A percentile compares a stretch with the other conserved stretches of the same genome.
phyloP scores from a whole-genome alignment of 1,139 yeast genomes.

The Hanseniaspora uvarum region DNA sequence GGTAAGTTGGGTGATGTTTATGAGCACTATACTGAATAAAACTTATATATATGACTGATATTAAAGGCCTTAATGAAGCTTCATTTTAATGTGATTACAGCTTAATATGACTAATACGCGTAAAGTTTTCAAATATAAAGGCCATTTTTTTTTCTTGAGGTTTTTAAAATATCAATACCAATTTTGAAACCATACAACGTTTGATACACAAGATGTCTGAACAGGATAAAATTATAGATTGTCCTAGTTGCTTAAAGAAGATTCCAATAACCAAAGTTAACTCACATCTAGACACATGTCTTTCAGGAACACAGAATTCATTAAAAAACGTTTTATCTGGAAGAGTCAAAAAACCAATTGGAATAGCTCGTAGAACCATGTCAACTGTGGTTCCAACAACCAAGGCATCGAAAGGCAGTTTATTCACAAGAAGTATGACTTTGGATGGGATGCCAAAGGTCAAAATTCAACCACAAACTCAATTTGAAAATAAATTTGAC shows the following conservation, averaged over 20 bases:
- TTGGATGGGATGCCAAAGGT: constrained; percentile 10
- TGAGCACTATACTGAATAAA: constrained; percentile 30
- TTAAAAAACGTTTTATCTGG: constrained; percentile 18
- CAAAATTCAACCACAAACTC: background rate
- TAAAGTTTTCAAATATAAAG: background rate
- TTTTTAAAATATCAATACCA: background rate
- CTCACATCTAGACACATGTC: constrained; percentile 24
- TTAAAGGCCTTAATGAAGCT: too few relatives aligned
- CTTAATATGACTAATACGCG: too few relatives aligned
- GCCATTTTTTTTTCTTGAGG: background rate
- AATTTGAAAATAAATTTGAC: background rate
- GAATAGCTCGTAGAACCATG: background rate
- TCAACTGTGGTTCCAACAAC: background rate
- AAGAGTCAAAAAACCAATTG: constrained; percentile 14
- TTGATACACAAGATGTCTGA: background rate
- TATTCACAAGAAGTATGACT: background rate
- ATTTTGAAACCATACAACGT: background rate
- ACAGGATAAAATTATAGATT: constrained; percentile 17
- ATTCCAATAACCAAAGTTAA: constrained; percentile 23
- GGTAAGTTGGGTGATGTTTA: constrained; percentile 65
- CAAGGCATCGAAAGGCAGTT: background rate
- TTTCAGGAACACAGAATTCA: background rate
- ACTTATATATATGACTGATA: background rate
- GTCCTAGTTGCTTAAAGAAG: constrained; percentile 26
- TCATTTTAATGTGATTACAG: too few relatives aligned